These are phyloP conservation scores for Datura wrightii DNA, from an alignment of 257 asterid species.

Conservation along the genomic window DNA sequence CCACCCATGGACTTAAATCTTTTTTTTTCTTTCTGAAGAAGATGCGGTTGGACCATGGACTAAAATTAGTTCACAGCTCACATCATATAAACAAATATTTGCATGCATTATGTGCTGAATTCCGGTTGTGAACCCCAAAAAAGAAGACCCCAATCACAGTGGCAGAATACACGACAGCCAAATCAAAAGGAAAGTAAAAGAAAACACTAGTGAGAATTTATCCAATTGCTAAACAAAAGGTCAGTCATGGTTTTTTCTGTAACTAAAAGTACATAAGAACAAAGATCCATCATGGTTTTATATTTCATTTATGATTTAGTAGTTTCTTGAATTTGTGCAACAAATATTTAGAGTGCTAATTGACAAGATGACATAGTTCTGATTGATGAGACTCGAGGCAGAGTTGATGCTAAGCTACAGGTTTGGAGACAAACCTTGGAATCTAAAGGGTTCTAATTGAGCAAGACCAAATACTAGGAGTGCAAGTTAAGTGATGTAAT, in stretches of 20 bases:
- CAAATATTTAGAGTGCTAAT: not conserved
- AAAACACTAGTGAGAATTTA: not conserved
- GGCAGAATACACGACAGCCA: not conserved
- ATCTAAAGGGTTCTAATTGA: no score
- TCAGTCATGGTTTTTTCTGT: not conserved
- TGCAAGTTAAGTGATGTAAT: no score
- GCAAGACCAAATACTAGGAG: no score
- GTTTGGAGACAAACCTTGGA: no score
- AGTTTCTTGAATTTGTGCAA: constrained; percentile 20
- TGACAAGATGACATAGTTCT: no score
- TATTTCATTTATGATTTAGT: not conserved
- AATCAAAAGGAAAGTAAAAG: not conserved
- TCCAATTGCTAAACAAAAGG: not conserved
- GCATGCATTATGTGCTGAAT: constrained; percentile 12
- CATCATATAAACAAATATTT: not conserved
- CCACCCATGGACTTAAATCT: not conserved
- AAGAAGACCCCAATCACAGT: not conserved
- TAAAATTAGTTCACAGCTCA: not conserved
- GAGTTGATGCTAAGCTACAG: no score
- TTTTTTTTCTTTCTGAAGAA: not conserved
- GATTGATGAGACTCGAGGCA: no score
- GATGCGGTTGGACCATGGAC: constrained; percentile 9
- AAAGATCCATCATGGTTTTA: not conserved
- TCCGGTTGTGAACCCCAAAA: not conserved
- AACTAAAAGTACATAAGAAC: not conserved